phyloP scores from a whole-genome alignment of 768 basidiomycete species.

The Boletellus ananas region DNA sequence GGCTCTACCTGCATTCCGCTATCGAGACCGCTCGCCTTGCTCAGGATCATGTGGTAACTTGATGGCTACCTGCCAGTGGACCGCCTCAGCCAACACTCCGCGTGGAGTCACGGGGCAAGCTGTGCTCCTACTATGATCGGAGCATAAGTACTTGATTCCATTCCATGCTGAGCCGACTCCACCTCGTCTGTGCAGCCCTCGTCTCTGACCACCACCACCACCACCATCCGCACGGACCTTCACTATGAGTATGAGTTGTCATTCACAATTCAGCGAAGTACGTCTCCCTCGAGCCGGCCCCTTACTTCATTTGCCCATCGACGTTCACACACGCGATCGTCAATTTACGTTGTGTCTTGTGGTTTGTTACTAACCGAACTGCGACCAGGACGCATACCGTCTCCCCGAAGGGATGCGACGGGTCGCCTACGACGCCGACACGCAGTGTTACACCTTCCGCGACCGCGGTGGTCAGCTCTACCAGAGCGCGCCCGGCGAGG shows the following conservation, averaged over 20 bases:
- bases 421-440: constrained; percentile 53
- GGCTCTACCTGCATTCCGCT: too few species aligned
- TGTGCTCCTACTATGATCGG: not conserved
- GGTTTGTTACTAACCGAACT: not conserved
- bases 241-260: constrained; percentile 6
- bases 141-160: not conserved
- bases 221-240: not conserved
- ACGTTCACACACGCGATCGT: not conserved
- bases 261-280: constrained; percentile 27
- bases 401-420: constrained; percentile 45
- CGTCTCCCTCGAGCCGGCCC: not conserved
- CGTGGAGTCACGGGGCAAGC: not conserved
- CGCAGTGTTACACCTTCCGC: constrained; percentile 46
- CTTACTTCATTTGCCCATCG: not conserved
- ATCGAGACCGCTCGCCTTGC: too few species aligned
- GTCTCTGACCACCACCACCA: constrained; percentile 10
- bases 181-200: not conserved
- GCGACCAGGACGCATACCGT: constrained; percentile 33
- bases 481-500: constrained; percentile 40
- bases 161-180: not conserved
- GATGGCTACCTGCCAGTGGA: too few species aligned
- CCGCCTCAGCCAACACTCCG: too few species aligned
- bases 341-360: not conserved
- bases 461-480: constrained; percentile 45
- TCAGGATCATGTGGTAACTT: too few species aligned